phyloP scores from a whole-genome alignment of 73 alveolate genomes.

The Urostyla sp. region DNA sequence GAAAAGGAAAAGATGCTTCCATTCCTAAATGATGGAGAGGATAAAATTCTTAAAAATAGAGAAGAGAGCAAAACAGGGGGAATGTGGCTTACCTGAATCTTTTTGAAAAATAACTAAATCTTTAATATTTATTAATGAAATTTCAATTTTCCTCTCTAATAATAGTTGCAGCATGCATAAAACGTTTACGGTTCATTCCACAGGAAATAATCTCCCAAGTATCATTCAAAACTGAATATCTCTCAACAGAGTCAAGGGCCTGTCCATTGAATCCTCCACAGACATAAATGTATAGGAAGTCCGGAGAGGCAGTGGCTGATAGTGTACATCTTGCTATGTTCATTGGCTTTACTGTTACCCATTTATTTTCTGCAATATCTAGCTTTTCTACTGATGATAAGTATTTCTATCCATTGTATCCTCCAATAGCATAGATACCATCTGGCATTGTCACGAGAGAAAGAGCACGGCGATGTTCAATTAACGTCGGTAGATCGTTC shows the following conservation, averaged over 20 bases:
- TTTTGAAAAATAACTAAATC: too few relatives aligned
- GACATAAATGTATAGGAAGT: slow-evolving; percentile 87
- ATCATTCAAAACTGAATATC: slow-evolving; percentile 82
- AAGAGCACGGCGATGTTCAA: slow-evolving; percentile 85
- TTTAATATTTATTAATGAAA: too few relatives aligned
- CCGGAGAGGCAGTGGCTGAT: slow-evolving; percentile 79
- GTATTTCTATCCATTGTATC: slow-evolving; percentile 90
- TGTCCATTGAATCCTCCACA: slow-evolving; percentile 91
- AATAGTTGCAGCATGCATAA: slow-evolving; percentile 73
- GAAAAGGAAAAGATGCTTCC: neutral
- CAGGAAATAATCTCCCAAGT: slow-evolving; percentile 78
- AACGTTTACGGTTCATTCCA: slow-evolving; percentile 74
- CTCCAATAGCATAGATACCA: slow-evolving; percentile 95
- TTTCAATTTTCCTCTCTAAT: neutral
- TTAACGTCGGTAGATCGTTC: slow-evolving; percentile 82
- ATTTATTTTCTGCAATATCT: slow-evolving; percentile 56
- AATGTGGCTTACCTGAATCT: neutral
- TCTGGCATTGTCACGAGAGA: slow-evolving; percentile 92
- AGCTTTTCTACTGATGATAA: slow-evolving; percentile 80
- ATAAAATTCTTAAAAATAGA: too few relatives aligned
- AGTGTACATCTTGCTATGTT: slow-evolving; percentile 85
- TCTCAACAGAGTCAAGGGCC: slow-evolving; percentile 84
- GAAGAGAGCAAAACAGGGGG: neutral
- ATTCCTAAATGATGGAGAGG: neutral
- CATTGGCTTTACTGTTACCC: slow-evolving; percentile 87